Percentiles rank a stretch among this genome's conserved stretches.
Conservation (phyloP, 2,329 filamentous ascomycete genomes). For the Phialophora verrucosa region DNA sequence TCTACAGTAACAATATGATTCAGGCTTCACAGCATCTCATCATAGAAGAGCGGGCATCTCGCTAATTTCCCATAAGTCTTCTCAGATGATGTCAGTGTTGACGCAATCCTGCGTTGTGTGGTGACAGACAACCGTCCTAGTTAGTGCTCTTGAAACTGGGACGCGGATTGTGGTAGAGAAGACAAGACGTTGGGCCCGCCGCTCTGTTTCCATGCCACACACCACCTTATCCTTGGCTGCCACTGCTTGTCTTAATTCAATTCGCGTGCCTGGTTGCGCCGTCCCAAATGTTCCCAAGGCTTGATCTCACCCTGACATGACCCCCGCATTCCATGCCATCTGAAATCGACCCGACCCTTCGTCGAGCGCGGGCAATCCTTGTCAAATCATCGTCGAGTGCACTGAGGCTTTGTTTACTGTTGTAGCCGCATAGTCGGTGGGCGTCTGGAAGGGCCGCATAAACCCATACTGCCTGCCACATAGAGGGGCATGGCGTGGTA, state of each 20-base stretch:
- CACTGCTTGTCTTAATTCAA: not conserved
- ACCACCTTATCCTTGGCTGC: not conserved
- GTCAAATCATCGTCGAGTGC: not conserved
- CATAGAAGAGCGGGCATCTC: not conserved
- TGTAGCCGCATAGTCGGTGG: not conserved
- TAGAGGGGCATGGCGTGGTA: slow-evolving; percentile 63
- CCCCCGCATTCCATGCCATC: not conserved
- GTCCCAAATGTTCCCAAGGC: not conserved
- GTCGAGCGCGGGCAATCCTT: not conserved
- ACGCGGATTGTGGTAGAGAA: not conserved
- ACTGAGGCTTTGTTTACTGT: not conserved
- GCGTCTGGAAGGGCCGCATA: not conserved
- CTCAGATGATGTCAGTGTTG: not conserved
- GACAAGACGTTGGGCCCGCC: not conserved
- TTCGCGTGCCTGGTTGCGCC: not conserved
- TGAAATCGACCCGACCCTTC: not conserved
- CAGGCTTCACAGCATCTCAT: not conserved
- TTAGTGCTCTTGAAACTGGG: not conserved
- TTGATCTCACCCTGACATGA: not conserved
- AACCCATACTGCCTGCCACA: not conserved
- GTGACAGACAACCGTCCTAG: not conserved
- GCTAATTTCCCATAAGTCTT: not conserved
- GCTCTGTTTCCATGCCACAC: not conserved
- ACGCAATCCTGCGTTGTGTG: not conserved
- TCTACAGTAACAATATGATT: not conserved